Evolutionary conservation across 345 rosid genomes (phyloP), one percentile per base, ranked within the genome.

Genomic region (Lepidium africanum): DNA sequence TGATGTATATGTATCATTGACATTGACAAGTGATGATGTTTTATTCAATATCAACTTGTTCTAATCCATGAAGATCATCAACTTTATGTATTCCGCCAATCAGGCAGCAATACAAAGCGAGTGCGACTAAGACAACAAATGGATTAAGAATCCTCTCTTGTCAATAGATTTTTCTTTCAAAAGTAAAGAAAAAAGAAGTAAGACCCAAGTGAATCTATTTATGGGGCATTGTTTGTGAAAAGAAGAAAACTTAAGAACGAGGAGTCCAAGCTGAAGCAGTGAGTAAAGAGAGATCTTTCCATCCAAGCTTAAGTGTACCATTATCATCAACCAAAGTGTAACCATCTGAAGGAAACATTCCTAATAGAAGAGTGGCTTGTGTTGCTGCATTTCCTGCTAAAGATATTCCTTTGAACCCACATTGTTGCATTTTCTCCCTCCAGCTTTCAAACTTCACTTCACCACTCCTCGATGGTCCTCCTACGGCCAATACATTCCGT

Each of bases 241-340:
- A 27, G 36, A 48, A 23, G 10, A 41, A 35, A 45, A 46, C 37
- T 55, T 21, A 65, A 57, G 66, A 76, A 47, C 84, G 78, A 32
- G 97, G 97, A 42, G 95, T 81, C 99, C 99, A 94, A 10, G 99
- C 99, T 3, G 99, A 94, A 42, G 99, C 99, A 54, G 99, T 94
- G 7, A 94, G 93, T 80, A 94, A 83, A 53, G 97, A 94, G 21
- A 94, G 97, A 69, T 94, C 99, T 70, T 94, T 94, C 99, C 99
- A 94, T 11, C 99, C 99, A 35, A 94, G 93, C 76, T 91, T 94
- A 38, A 94, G 85, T 1, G 99, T 76, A 9, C 99, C 99, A 43
- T 77, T 87, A 75, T 94, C 96, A 76, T 94, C 99, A 8, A 91
- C 96, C 78, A 94, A 81, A 3, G 99, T 94, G 69, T 94, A 94